Evolutionary conservation across 1,139 yeast genomes (phyloP).

Genomic region (Blastobotrys apis): DNA sequence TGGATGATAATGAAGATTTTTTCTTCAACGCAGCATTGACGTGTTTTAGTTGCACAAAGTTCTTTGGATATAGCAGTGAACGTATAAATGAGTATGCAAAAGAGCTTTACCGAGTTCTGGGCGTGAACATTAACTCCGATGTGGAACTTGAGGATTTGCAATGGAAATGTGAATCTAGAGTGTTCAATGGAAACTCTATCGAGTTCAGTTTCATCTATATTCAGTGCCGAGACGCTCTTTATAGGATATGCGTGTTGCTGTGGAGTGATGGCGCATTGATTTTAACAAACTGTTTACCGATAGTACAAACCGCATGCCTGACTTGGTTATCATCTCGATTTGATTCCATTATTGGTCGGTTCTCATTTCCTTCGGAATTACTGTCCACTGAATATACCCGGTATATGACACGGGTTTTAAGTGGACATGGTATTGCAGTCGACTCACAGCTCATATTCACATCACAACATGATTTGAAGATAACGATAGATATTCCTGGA

Average conservation of each 20-base stretch:
- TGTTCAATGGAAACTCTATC: slow-evolving; percentile 3
- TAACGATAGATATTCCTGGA: slow-evolving; percentile 21
- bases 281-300: slow-evolving; percentile 20
- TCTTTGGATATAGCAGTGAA: slow-evolving; percentile 15
- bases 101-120: slow-evolving; percentile 7
- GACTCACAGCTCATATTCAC: slow-evolving; percentile 21
- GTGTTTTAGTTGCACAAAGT: slow-evolving; percentile 17
- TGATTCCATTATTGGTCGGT: slow-evolving; percentile 17
- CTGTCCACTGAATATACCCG: slow-evolving; percentile 14
- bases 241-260: slow-evolving; percentile 10
- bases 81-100: slow-evolving; percentile 13
- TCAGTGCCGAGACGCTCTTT: slow-evolving; percentile 6
- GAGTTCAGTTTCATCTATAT: slow-evolving; percentile 11
- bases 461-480: slow-evolving; percentile 18
- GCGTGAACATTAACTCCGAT: neutral
- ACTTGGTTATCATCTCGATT: slow-evolving; percentile 20
- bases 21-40: slow-evolving; percentile 21
- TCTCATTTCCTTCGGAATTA: slow-evolving; percentile 12
- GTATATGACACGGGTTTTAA: slow-evolving; percentile 11
- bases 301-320: slow-evolving; percentile 9
- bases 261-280: slow-evolving; percentile 14
- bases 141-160: slow-evolving; percentile 5
- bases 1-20: slow-evolving; percentile 18
- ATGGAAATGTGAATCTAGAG: slow-evolving; percentile 12
- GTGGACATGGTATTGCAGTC: neutral